Evolutionary conservation across 148 eudicot species (phyloP).

Genomic region (Rhododendron molle): DNA sequence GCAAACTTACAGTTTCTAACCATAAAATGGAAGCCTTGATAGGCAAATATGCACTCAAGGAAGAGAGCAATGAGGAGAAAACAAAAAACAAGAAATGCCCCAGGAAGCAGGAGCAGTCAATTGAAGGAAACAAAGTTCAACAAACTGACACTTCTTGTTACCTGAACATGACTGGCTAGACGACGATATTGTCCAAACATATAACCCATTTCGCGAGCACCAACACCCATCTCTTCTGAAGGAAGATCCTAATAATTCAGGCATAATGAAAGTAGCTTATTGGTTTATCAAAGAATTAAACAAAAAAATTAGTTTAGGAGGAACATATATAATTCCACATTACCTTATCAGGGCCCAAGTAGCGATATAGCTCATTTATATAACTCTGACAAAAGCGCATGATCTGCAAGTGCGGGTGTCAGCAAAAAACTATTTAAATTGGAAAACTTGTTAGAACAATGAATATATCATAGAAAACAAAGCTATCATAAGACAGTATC

Average conservation of each 20-base stretch:
- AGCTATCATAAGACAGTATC: conserved; percentile 7
- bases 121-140: background rate
- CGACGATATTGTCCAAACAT: conserved; percentile 94
- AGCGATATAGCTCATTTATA: conserved; percentile 84
- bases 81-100: background rate
- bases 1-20: background rate
- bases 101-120: background rate
- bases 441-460: background rate
- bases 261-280: background rate
- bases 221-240: conserved; percentile 98
- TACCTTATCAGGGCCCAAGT: conserved; percentile 96
- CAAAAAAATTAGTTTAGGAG: background rate
- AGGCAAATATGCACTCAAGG: background rate
- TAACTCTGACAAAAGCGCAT: conserved; percentile 99
- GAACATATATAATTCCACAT: background rate
- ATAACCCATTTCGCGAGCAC: conserved; percentile 95
- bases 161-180: conserved; percentile 94
- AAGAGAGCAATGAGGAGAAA: background rate
- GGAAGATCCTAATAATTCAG: conserved; percentile 71
- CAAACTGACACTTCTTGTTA: conserved; percentile 15
- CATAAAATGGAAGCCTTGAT: background rate
- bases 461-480: background rate
- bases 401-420: conserved; percentile 39
- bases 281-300: background rate
- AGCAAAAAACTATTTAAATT: background rate